phyloP scores from a whole-genome alignment of 768 basidiomycete species.

The Tricholoma saponaceum region DNA sequence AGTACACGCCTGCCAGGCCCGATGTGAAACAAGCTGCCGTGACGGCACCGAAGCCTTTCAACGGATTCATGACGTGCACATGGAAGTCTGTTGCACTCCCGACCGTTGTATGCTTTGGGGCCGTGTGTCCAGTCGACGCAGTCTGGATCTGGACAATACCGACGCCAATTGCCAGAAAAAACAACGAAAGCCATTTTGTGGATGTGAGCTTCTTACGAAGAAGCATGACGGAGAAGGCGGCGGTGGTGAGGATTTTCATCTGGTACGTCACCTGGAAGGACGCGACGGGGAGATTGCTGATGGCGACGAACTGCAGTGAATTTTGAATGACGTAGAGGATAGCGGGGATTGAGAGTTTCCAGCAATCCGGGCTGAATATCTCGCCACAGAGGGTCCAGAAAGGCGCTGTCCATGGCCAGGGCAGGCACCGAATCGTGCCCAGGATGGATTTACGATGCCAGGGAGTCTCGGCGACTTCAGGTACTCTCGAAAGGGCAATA shows the following conservation, averaged over 20 bases:
- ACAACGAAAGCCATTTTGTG: constrained; percentile 82
- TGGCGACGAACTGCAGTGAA: constrained; percentile 94
- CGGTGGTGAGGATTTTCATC: constrained; percentile 98
- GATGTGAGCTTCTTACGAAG: constrained; percentile 69
- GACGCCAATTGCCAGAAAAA: constrained; percentile 88
- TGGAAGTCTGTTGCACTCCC: constrained; percentile 70
- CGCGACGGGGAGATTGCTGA: constrained; percentile 91
- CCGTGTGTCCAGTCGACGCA: constrained; percentile 27
- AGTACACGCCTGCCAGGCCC: constrained; percentile 89
- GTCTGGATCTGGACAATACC: constrained; percentile 94
- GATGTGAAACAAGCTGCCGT: constrained; percentile 85
- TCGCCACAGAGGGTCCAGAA: constrained; percentile 60
- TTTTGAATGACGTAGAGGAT: constrained; percentile 96
- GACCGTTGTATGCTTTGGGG: constrained; percentile 37
- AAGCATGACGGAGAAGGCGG: constrained; percentile 84
- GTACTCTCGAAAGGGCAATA: constrained; percentile 66
- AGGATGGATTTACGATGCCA: constrained; percentile 38
- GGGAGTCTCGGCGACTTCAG: constrained; percentile 35
- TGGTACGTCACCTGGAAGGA: constrained; percentile 98
- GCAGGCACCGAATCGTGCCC: constrained; percentile 30
- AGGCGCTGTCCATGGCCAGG: constrained; percentile 43
- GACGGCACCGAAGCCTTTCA: constrained; percentile 82
- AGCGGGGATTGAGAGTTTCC: constrained; percentile 97
- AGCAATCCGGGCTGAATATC: constrained; percentile 89
- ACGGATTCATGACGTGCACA: constrained; percentile 74